A percentile compares a stretch with the other conserved stretches of the same genome.
phyloP scores from a whole-genome alignment of 176 grass and related monocot species.

The Hyparrhenia diplandra region DNA sequence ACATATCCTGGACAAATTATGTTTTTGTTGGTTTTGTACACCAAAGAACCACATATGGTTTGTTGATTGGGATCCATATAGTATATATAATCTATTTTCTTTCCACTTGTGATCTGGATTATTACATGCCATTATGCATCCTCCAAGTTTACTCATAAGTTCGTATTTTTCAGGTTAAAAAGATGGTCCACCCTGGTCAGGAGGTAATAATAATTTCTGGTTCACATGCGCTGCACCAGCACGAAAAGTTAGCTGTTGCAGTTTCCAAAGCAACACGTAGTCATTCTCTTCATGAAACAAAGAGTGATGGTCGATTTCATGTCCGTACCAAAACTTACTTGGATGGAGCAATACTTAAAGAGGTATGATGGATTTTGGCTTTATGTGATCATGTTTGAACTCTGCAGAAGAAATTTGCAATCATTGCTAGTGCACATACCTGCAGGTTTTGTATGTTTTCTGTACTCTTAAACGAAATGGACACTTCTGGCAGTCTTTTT shows the following conservation, averaged over 20 bases:
- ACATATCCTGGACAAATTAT: neutral
- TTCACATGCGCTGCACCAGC: conserved; percentile 83
- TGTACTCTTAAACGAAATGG: conserved; percentile 8
- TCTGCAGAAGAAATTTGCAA: neutral
- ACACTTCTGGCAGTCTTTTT: neutral
- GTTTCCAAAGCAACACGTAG: conserved; percentile 95
- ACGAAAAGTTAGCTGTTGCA: conserved; percentile 92
- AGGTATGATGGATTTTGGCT: conserved; percentile 55
- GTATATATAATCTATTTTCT: conserved; percentile 1
- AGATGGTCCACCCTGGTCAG: conserved; percentile 83
- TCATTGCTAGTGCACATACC: neutral
- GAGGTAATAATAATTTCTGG: conserved; percentile 94
- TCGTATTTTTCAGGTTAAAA: conserved; percentile 69
- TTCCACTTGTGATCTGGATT: neutral
- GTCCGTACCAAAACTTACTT: conserved; percentile 90
- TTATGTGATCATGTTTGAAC: conserved; percentile 21
- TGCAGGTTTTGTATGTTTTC: neutral
- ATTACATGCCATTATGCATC: neutral
- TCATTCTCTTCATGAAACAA: conserved; percentile 99
- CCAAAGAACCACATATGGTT: neutral
- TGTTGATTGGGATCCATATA: neutral
- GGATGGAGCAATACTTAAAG: conserved; percentile 92
- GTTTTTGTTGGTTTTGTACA: neutral
- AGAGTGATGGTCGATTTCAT: conserved; percentile 83
- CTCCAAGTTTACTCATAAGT: conserved; percentile 2